A percentile compares a stretch with the other conserved stretches of the same genome.
Conservation (phyloP, 2,329 filamentous ascomycete species). For the Hypomyces perniciosus region DNA sequence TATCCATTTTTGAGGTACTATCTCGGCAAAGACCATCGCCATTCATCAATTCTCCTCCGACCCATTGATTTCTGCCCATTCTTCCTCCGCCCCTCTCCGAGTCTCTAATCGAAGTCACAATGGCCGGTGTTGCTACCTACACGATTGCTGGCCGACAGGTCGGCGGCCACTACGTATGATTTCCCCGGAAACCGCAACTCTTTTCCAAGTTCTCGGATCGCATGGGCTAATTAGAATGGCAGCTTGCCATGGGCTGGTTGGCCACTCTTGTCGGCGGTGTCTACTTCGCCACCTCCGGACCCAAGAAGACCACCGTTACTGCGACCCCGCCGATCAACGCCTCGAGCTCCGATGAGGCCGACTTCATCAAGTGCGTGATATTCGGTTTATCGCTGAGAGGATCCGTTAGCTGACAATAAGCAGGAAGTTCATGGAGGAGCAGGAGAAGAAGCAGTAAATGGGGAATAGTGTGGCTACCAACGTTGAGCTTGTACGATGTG, state of each 20-base stretch:
- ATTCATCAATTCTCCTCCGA: constrained; percentile 5
- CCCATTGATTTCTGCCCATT: constrained; percentile 5
- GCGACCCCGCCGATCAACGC: constrained; percentile 56
- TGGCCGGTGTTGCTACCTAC: constrained; percentile 41
- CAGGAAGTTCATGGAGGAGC: constrained; percentile 37
- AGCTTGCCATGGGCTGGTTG: constrained; percentile 56
- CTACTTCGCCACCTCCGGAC: constrained; percentile 39
- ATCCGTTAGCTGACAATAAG: constrained; percentile 20
- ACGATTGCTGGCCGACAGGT: constrained; percentile 53
- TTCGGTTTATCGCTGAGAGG: constrained; percentile 14
- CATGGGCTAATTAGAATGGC: constrained; percentile 19
- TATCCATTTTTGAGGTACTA: constrained; percentile 4
- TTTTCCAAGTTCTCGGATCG: constrained; percentile 2
- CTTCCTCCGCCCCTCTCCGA: constrained; percentile 3
- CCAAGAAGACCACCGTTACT: constrained; percentile 37
- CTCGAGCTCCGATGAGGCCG: constrained; percentile 55
- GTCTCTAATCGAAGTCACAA: constrained; percentile 20
- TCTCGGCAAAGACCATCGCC: constrained; percentile 10
- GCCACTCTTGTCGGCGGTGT: constrained; percentile 43
- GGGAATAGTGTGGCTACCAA: constrained; percentile 14
- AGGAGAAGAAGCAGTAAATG: constrained; percentile 36
- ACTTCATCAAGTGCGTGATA: constrained; percentile 57
- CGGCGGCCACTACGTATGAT: constrained; percentile 55
- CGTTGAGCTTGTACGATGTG: constrained; percentile 23
- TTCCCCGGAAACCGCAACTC: constrained; percentile 11